Evolutionary conservation across 2,329 filamentous ascomycete species (phyloP).

Genomic region (Tolypocladium cylindrosporum): DNA sequence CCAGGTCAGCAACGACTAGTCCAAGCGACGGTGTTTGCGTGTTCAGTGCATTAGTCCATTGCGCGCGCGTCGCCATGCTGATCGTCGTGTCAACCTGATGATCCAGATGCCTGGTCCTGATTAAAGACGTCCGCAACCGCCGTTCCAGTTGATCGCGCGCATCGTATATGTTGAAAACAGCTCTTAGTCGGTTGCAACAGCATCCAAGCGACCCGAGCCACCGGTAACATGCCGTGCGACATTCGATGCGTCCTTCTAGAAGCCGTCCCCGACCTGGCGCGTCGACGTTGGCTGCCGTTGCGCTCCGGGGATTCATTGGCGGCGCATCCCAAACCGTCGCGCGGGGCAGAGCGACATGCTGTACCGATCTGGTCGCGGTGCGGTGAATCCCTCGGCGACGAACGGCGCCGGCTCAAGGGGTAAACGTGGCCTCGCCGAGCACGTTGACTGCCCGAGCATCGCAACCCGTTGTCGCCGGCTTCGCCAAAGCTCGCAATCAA

Average conservation of each 20-base stretch:
- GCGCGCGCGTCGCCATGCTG: neutral
- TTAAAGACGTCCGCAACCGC: neutral
- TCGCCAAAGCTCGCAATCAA: neutral
- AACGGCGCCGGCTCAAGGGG: no score
- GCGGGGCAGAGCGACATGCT: neutral
- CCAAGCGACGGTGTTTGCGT: neutral
- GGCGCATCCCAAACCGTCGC: neutral
- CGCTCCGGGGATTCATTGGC: neutral
- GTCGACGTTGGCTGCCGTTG: neutral
- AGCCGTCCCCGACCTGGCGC: neutral
- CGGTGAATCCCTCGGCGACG: neutral
- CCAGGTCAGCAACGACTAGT: constrained; percentile 24
- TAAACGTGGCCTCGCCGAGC: neutral
- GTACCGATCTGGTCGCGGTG: neutral
- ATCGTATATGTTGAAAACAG: no score
- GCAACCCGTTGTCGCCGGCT: neutral
- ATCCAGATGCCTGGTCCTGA: neutral
- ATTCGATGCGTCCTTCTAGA: constrained; percentile 1
- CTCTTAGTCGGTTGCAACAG: neutral
- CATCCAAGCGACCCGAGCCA: neutral
- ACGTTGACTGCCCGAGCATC: neutral
- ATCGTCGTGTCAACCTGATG: neutral
- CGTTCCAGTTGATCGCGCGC: neutral
- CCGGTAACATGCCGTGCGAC: neutral
- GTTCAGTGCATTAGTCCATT: neutral